Percentiles rank a stretch among this genome's conserved stretches.
These are phyloP conservation scores for Neonectria punicea DNA, from an alignment of 2,329 filamentous ascomycete genomes.

Conservation along the genomic window DNA sequence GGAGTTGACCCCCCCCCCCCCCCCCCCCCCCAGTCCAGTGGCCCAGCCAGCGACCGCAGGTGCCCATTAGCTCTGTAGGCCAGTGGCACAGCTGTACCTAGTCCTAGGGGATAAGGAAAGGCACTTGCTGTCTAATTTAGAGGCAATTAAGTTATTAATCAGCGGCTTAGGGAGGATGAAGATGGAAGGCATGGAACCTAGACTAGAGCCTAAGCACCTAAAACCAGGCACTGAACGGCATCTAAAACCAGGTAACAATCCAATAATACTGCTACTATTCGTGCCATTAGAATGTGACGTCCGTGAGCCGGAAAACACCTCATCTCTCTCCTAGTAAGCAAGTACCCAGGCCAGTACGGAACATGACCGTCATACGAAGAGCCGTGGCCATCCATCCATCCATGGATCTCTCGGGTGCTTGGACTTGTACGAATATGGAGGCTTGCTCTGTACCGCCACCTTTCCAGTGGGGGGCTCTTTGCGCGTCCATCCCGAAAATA, in stretches of 20 bases:
- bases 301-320: background rate
- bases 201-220: too few species aligned
- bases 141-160: background rate
- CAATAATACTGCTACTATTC: background rate
- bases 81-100: slow-evolving; percentile 9
- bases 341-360: background rate
- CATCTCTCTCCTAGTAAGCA: background rate
- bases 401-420: too few species aligned
- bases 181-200: too few species aligned
- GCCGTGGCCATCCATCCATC: background rate
- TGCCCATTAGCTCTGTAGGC: slow-evolving; percentile 8
- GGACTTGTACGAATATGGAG: background rate
- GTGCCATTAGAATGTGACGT: background rate
- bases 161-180: background rate
- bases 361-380: slow-evolving; percentile 7
- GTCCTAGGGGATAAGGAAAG: background rate
- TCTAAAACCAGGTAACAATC: too few species aligned
- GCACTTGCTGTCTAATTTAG: background rate
- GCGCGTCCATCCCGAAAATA: slow-evolving; percentile 13
- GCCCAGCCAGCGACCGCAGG: slow-evolving; percentile 8
- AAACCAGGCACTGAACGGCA: too few species aligned
- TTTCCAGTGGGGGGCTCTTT: slow-evolving; percentile 6
- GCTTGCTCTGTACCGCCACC: slow-evolving; percentile 4
- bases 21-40: slow-evolving; percentile 6
- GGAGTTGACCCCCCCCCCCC: too few species aligned